phyloP scores from a whole-genome alignment of 495 filamentous ascomycete species.

The Cercophora newfieldiana region DNA sequence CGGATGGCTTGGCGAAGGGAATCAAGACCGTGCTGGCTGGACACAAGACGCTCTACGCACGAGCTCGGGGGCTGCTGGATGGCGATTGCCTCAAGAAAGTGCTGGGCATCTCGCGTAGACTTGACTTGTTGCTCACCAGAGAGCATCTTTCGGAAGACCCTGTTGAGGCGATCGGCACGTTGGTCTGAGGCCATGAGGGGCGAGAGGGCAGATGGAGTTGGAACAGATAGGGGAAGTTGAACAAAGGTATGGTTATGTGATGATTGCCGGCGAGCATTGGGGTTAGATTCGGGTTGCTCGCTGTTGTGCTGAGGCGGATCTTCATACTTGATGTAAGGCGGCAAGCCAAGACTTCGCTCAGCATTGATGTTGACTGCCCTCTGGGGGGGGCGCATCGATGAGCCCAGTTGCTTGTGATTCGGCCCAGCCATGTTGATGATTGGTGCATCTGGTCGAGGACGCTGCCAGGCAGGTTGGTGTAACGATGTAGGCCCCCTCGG shows the following conservation, averaged over 20 bases:
- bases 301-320: too few species aligned
- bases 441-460: background rate
- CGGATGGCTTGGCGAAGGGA: constrained; percentile 52
- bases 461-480: background rate
- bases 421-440: background rate
- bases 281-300: too few species aligned
- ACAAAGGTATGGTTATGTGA: too few species aligned
- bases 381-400: too few species aligned
- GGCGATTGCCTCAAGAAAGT: constrained; percentile 62
- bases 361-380: too few species aligned
- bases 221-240: background rate
- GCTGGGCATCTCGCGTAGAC: constrained; percentile 44
- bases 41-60: constrained; percentile 58
- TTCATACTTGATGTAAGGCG: too few species aligned
- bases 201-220: background rate
- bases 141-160: constrained; percentile 31
- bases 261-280: too few species aligned
- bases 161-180: constrained; percentile 29
- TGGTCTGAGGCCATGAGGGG: constrained; percentile 12
- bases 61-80: constrained; percentile 46
- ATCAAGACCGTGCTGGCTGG: constrained; percentile 46
- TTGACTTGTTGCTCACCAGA: constrained; percentile 29
- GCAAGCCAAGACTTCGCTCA: too few species aligned
- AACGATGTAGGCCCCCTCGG: background rate
- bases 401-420: too few species aligned